Evolutionary conservation across 352 stramenopile genomes (phyloP).

Genomic region (Vaucheria bursata): DNA sequence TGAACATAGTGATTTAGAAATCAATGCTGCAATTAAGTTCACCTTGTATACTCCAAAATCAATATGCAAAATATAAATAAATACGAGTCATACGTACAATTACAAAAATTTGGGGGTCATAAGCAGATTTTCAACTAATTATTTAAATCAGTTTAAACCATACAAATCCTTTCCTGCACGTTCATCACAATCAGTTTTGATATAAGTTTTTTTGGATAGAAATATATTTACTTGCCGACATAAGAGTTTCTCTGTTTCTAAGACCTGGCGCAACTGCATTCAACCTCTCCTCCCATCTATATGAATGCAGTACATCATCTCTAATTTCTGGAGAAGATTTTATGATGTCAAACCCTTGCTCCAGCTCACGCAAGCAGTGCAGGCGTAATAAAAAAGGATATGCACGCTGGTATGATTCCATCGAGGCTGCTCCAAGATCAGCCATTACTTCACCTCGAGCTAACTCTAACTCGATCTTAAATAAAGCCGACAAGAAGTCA

Average conservation of each 20-base stretch:
- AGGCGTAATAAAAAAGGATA: conserved; percentile 45
- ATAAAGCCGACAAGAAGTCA: conserved; percentile 3
- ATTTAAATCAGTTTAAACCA: no score
- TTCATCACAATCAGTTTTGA: no score
- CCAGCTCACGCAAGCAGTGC: conserved; percentile 27
- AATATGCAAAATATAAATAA: no score
- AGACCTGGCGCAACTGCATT: conserved; percentile 5
- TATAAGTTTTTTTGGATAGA: no score
- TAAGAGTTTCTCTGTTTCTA: neutral
- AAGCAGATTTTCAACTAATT: no score
- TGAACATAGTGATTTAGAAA: no score
- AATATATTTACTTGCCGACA: neutral
- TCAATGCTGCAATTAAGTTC: no score
- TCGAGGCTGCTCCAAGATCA: conserved; percentile 34
- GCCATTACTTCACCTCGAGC: conserved; percentile 44
- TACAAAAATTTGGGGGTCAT: no score
- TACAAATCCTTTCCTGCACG: no score
- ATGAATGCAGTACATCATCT: neutral
- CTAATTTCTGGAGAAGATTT: no score
- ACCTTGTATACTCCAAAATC: no score
- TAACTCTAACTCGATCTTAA: conserved; percentile 12
- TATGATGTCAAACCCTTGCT: conserved; percentile 3
- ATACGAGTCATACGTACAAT: no score
- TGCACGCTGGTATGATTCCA: conserved; percentile 42
- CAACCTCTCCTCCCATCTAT: neutral